phyloP scores from a whole-genome alignment of 2,329 filamentous ascomycete genomes.

The Colletotrichum horii region DNA sequence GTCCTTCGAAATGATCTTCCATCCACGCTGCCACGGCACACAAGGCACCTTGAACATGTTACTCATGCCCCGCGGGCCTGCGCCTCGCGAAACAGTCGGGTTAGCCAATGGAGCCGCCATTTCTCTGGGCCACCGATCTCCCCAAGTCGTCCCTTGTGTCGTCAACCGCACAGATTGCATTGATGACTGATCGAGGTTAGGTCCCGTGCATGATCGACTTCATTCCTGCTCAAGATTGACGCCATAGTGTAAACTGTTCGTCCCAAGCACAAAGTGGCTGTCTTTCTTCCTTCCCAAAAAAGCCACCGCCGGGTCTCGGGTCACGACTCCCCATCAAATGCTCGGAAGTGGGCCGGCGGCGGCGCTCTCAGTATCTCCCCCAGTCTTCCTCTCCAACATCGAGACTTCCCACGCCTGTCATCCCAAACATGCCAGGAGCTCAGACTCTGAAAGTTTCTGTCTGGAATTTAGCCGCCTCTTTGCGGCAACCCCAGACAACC shows the following conservation, averaged over 20 bases:
- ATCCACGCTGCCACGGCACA: not conserved
- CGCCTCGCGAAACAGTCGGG: not conserved
- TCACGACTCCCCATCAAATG: not conserved
- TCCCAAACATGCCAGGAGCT: constrained; percentile 16
- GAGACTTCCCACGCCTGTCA: not conserved
- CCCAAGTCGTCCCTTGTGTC: not conserved
- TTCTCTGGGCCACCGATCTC: not conserved
- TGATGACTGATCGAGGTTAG: not conserved
- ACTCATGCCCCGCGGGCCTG: not conserved
- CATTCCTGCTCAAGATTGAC: not conserved
- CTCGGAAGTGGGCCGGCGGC: not conserved
- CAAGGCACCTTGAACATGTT: not conserved
- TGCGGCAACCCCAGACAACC: constrained; percentile 13
- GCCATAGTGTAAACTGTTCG: not conserved
- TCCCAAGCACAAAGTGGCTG: constrained; percentile 1
- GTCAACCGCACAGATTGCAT: not conserved
- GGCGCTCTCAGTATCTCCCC: not conserved
- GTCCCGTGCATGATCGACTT: not conserved
- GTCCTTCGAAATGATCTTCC: not conserved
- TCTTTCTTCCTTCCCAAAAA: not conserved
- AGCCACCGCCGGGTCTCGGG: not conserved
- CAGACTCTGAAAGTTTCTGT: not conserved
- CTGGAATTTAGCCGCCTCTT: not conserved
- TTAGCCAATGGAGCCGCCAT: not conserved
- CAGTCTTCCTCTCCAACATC: not conserved